These are phyloP conservation scores for Penicillium coprophilum DNA, from an alignment of 495 filamentous ascomycete genomes.

Conservation along the genomic window DNA sequence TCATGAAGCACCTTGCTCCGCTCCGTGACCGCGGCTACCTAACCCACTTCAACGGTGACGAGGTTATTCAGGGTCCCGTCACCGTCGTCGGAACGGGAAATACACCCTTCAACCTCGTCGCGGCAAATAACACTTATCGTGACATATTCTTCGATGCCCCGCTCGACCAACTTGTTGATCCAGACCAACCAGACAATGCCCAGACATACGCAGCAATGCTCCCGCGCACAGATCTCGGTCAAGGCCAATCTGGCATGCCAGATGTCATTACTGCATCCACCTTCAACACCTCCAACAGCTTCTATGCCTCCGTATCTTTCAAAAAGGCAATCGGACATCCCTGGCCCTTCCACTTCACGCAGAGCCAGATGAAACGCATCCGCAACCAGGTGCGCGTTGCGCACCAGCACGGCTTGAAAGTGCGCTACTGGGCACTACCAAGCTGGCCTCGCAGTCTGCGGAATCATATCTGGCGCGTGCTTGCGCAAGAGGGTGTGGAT, in stretches of 20 bases:
- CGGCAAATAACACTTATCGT: constrained; percentile 45
- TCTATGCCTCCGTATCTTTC: constrained; percentile 49
- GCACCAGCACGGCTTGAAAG: constrained; percentile 66
- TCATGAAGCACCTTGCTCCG: constrained; percentile 61
- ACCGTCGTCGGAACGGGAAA: constrained; percentile 82
- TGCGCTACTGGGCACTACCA: constrained; percentile 78
- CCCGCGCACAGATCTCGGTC: constrained; percentile 21
- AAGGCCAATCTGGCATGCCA: constrained; percentile 42
- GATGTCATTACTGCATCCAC: constrained; percentile 37
- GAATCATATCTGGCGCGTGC: constrained; percentile 70
- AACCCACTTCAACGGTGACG: constrained; percentile 54
- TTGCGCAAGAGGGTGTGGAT: constrained; percentile 72
- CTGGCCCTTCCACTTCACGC: constrained; percentile 42
- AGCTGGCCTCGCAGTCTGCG: constrained; percentile 71
- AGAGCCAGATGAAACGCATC: constrained; percentile 60
- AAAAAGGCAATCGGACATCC: constrained; percentile 38
- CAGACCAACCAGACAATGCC: constrained; percentile 3
- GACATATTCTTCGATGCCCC: constrained; percentile 67
- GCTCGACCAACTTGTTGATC: constrained; percentile 40
- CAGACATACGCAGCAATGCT: background rate
- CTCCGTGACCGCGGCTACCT: constrained; percentile 65
- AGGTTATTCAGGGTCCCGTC: constrained; percentile 53
- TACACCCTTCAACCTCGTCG: constrained; percentile 65
- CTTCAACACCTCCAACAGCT: constrained; percentile 49
- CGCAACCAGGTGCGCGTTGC: constrained; percentile 67